Conservation (phyloP, 805 yeast genomes). For the Wickerhamomyces chaumierensis region DNA sequence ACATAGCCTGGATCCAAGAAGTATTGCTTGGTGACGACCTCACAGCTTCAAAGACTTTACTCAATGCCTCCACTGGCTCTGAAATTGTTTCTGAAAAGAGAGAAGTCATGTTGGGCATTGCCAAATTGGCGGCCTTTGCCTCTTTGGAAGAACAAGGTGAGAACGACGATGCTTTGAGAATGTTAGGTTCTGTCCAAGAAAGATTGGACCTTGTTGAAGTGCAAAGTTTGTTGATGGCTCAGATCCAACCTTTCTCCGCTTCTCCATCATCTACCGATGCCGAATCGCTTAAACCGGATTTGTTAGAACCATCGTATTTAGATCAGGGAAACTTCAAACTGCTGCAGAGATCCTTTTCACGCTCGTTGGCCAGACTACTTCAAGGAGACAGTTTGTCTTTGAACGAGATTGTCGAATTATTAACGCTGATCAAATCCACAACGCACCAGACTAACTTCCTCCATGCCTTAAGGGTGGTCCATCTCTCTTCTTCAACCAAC, state of each 20-base stretch:
- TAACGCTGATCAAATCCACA: slow-evolving; percentile 32
- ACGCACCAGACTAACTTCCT: slow-evolving; percentile 23
- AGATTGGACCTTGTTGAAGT: slow-evolving; percentile 36
- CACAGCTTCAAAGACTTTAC: slow-evolving; percentile 38
- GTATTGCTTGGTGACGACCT: slow-evolving; percentile 38
- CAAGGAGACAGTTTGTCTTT: slow-evolving; percentile 24
- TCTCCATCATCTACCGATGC: slow-evolving; percentile 17
- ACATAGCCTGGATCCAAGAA: slow-evolving; percentile 63
- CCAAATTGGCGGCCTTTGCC: slow-evolving; percentile 55
- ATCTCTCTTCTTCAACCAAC: slow-evolving; percentile 21
- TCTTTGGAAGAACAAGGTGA: slow-evolving; percentile 12
- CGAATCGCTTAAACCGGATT: slow-evolving; percentile 14
- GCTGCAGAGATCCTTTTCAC: slow-evolving; percentile 13
- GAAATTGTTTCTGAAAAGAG: slow-evolving; percentile 27
- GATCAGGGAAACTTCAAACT: too few species aligned
- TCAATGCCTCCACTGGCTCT: slow-evolving; percentile 24
- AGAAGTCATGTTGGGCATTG: slow-evolving; percentile 53
- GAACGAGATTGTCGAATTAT: slow-evolving; percentile 38
- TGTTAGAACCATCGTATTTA: slow-evolving; percentile 3
- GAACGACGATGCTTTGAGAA: slow-evolving; percentile 11
- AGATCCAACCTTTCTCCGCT: slow-evolving; percentile 20
- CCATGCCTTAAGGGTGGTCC: slow-evolving; percentile 41
- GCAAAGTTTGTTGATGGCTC: slow-evolving; percentile 29
- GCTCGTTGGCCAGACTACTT: slow-evolving; percentile 19
- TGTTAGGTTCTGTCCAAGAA: slow-evolving; percentile 35